Percentiles rank a stretch among this genome's conserved stretches.
phyloP scores from a whole-genome alignment of 306 rosid species.

The Cucurbita maxima region DNA sequence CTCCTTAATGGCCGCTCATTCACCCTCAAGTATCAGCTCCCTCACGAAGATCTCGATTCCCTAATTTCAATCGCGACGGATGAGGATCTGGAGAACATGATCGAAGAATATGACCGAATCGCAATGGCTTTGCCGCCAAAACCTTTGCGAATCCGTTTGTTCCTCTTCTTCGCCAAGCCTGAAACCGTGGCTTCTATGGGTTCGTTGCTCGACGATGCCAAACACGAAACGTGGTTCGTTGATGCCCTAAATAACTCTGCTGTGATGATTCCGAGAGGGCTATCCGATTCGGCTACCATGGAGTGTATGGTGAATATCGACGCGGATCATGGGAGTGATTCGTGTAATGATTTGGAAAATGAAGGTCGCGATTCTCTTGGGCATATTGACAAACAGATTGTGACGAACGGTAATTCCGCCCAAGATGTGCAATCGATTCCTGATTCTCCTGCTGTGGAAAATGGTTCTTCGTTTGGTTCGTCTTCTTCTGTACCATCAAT shows the following conservation, averaged over 20 bases:
- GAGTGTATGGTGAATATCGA: conserved; percentile 41
- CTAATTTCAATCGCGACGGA: conserved; percentile 60
- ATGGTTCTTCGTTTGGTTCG: conserved; percentile 34
- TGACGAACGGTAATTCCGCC: conserved; percentile 14
- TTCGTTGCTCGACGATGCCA: conserved; percentile 55
- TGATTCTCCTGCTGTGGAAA: conserved; percentile 50
- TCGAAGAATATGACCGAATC: conserved; percentile 70
- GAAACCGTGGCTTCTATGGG: conserved; percentile 77
- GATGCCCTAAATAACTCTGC: conserved; percentile 66
- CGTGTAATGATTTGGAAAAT: conserved; percentile 52
- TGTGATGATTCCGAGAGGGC: conserved; percentile 29
- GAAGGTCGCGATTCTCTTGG: conserved; percentile 18
- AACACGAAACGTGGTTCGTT: conserved; percentile 89
- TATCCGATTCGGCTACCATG: conserved; percentile 53
- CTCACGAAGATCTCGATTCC: conserved; percentile 67
- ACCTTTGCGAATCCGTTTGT: conserved; percentile 56
- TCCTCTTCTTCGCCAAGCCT: conserved; percentile 57
- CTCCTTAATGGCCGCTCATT: conserved; percentile 69
- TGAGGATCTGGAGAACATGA: conserved; percentile 89
- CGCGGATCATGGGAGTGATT: conserved; percentile 32
- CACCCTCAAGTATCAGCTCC: conserved; percentile 75
- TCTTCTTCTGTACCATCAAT: conserved; percentile 52
- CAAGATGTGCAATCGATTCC: conserved; percentile 33
- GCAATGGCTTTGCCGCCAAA: conserved; percentile 20
- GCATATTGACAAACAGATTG: conserved; percentile 21